Base-by-base conservation (phyloP, 148 eudicot species). In the Vaccinium myrtillus region DNA sequence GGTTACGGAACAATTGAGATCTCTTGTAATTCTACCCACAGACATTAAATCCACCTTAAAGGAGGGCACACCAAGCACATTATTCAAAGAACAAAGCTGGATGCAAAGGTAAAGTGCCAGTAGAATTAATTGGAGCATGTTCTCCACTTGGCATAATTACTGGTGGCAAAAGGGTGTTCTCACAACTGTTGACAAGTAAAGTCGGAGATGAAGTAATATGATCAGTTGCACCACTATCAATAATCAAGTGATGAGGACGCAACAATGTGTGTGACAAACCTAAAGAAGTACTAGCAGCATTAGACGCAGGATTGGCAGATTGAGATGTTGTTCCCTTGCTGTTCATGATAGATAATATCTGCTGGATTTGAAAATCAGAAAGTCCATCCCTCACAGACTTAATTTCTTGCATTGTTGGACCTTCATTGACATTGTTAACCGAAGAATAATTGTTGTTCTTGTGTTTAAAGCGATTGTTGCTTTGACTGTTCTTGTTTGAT, bases 141-240 rank as follows among this genome's bases (percentile, higher is more conserved):
- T 16, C 82, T 27, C 82, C 82, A 59, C 70, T 80, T 14, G 82
- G 73, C 53, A 58, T 21, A 8, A 21, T 8, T 7, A 80, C 73
- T 2, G 53, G 23, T 58, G 70, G 70, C 30, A 36, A 30, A 0
- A 13, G 0, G 1, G 50, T 30, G 61, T 58, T 16, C 13, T 3
- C 0, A 15, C 13, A 0, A 39, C 50, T 50, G n/a, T 80, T 80
- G 21, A 21, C 16, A 14, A 59, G 36, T 4, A 80, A 43, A 8
- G 10, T 39, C 16, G 25, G 53, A 16, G 30, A 80, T 5, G 25
- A 19, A 59, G 71, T 80, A 9, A 59, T 59, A 16, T 80, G 71
- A 19, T 80, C 39, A 2, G 49, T 80, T 2, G 82, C 77, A 25
- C 82, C 70, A 55, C 82, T 80, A 36, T 80, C 71, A 19, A 58